Percentiles rank a stretch among this genome's conserved stretches.
These are phyloP conservation scores for Cronartium ribicola DNA, from an alignment of 1,284 basidiomycete species.

Conservation along the genomic window DNA sequence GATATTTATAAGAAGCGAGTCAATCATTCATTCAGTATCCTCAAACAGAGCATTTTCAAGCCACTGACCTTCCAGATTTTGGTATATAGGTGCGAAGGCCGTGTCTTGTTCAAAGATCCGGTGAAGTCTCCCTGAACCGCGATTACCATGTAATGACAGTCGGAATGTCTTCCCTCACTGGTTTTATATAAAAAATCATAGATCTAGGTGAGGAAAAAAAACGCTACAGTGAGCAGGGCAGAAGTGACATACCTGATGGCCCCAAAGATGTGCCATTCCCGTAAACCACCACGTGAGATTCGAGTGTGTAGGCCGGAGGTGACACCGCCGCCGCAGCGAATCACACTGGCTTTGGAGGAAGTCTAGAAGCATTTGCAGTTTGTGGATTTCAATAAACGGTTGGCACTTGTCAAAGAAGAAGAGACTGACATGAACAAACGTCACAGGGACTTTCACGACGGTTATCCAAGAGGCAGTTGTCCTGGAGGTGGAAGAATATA, in stretches of 20 bases:
- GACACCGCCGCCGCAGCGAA: slow-evolving; percentile 9
- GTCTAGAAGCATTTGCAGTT: neutral
- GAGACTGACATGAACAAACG: slow-evolving; percentile 4
- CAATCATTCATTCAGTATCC: neutral
- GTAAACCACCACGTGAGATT: neutral
- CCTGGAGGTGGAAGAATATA: neutral
- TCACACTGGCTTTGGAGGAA: slow-evolving; percentile 9
- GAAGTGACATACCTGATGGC: slow-evolving; percentile 3
- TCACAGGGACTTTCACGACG: neutral
- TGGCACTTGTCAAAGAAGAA: neutral
- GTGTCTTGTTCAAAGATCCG: neutral
- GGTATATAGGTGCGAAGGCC: slow-evolving; percentile 6
- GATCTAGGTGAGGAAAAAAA: neutral
- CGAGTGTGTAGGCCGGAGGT: slow-evolving; percentile 22
- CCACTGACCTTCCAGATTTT: slow-evolving; percentile 10
- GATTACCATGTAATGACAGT: slow-evolving; percentile 6
- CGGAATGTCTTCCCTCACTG: slow-evolving; percentile 13
- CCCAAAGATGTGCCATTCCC: slow-evolving; percentile 23
- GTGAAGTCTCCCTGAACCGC: slow-evolving; percentile 16
- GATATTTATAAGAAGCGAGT: slow-evolving; percentile 72
- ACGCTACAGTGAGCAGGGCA: neutral
- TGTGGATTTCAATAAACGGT: neutral
- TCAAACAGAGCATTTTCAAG: neutral
- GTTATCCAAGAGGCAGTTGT: slow-evolving; percentile 2
- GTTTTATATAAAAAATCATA: neutral